Evolutionary conservation across 2,329 filamentous ascomycete genomes (phyloP).

Genomic region (Alternaria ventricosa): DNA sequence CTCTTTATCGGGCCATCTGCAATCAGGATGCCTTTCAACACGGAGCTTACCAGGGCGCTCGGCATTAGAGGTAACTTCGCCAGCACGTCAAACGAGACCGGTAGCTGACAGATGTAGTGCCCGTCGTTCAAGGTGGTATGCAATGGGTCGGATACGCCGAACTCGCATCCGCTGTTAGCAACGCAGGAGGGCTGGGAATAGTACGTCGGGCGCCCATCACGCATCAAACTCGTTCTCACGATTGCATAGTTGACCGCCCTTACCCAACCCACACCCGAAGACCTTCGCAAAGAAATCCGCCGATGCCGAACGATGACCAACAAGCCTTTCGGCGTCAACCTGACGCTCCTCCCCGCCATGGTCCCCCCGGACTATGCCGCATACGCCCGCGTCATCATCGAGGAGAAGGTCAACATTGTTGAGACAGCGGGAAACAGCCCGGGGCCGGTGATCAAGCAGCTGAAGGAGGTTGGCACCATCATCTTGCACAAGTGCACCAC

Average conservation of each 20-base stretch:
- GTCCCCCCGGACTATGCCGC: constrained; percentile 90
- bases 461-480: constrained; percentile 79
- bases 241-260: constrained; percentile 71
- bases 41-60: constrained; percentile 66
- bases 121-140: constrained; percentile 86
- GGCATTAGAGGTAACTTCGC: constrained; percentile 57
- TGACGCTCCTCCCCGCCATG: constrained; percentile 89
- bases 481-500: constrained; percentile 98
- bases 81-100: not conserved
- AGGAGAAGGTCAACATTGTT: constrained; percentile 89
- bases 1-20: not conserved
- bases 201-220: constrained; percentile 31
- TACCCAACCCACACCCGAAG: constrained; percentile 90
- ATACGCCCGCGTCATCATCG: constrained; percentile 90
- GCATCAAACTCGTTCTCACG: constrained; percentile 16
- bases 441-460: constrained; percentile 84
- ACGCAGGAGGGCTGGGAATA: constrained; percentile 78
- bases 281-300: constrained; percentile 90
- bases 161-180: constrained; percentile 71
- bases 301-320: constrained; percentile 80
- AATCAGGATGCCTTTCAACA: constrained; percentile 66
- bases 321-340: constrained; percentile 88
- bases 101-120: constrained; percentile 65
- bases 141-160: constrained; percentile 85
- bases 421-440: constrained; percentile 93